Conservation (phyloP, 208 protist species). For the Acanthamoeba sp. region DNA sequence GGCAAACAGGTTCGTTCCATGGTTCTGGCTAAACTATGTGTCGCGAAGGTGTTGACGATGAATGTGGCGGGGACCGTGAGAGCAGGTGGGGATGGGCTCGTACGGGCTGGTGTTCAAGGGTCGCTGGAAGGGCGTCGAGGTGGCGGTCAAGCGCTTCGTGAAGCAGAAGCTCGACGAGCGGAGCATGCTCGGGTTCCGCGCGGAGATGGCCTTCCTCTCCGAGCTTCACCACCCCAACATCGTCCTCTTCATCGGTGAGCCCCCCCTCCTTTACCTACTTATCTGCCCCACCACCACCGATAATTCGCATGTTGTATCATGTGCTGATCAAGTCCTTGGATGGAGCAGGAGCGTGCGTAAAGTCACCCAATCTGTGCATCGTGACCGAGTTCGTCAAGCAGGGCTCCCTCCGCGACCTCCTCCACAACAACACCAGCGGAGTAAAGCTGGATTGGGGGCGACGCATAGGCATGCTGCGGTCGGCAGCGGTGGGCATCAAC, state of each 20-base stretch:
- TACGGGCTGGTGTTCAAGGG: background rate
- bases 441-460: background rate
- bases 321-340: too few relatives aligned
- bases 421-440: background rate
- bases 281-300: background rate
- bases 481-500: background rate
- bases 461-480: background rate
- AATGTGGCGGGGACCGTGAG: too few relatives aligned
- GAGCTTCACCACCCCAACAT: slow-evolving; percentile 40
- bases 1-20: slow-evolving; percentile 8
- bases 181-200: slow-evolving; percentile 7
- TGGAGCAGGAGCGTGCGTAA: background rate
- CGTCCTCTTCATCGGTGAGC: background rate
- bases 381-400: background rate
- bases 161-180: slow-evolving; percentile 34
- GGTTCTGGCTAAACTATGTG: too few relatives aligned
- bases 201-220: slow-evolving; percentile 27
- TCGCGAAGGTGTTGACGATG: too few relatives aligned
- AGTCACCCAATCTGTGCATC: background rate
- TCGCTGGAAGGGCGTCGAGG: background rate
- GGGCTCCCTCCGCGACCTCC: background rate
- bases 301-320: too few relatives aligned
- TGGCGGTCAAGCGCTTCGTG: slow-evolving; percentile 10
- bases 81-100: background rate
- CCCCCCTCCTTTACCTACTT: background rate